Conservation (phyloP, 768 basidiomycete species). For the Pleurotus giganteus region DNA sequence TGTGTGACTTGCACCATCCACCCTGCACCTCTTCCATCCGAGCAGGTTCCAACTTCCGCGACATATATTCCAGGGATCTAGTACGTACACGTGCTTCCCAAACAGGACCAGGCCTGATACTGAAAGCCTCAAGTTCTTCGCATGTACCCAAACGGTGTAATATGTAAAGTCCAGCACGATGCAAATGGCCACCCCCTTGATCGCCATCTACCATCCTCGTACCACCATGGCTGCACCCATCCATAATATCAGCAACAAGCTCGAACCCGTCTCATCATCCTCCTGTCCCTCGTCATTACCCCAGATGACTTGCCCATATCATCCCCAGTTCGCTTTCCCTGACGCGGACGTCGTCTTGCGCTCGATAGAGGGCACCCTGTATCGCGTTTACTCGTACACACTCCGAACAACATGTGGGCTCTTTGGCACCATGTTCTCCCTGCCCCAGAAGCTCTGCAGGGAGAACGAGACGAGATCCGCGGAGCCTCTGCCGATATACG, state of each 20-base stretch:
- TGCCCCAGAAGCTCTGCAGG: slow-evolving; percentile 18
- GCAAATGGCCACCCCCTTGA: slow-evolving; percentile 7
- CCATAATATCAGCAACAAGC: background rate
- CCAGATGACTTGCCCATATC: slow-evolving; percentile 11
- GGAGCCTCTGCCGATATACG: slow-evolving; percentile 35
- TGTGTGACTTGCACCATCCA: slow-evolving; percentile 3
- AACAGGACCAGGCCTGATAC: slow-evolving; percentile 9
- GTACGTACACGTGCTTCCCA: slow-evolving; percentile 7
- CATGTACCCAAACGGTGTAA: slow-evolving; percentile 5
- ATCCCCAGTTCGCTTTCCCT: slow-evolving; percentile 36
- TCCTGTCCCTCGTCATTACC: background rate
- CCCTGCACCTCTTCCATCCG: slow-evolving; percentile 4
- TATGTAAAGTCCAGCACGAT: slow-evolving; percentile 8
- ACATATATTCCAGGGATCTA: background rate
- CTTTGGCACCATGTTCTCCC: slow-evolving; percentile 53
- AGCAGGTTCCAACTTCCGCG: slow-evolving; percentile 5
- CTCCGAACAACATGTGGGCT: slow-evolving; percentile 42
- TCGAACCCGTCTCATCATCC: background rate
- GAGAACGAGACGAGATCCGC: slow-evolving; percentile 5
- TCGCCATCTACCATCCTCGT: background rate
- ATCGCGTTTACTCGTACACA: slow-evolving; percentile 41
- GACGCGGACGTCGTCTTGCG: slow-evolving; percentile 42
- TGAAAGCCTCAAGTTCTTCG: slow-evolving; percentile 10
- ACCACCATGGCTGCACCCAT: slow-evolving; percentile 8
- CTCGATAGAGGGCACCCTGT: slow-evolving; percentile 38